Base-by-base conservation (phyloP, 192 early-diverging fungal species). In the Cetraspora pellucida region DNA sequence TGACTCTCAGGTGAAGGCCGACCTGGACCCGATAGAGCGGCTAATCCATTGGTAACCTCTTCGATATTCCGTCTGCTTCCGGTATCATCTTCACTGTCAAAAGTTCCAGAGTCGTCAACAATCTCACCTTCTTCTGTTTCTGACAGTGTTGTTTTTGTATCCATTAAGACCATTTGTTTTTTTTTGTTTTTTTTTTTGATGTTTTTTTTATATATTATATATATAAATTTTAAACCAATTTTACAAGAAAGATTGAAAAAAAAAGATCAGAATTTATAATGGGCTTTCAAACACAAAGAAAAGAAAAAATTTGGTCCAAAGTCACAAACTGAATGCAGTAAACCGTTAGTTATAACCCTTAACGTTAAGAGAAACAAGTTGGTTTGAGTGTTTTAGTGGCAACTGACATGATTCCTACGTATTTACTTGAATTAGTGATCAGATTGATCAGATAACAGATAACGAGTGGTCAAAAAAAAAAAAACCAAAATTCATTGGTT, bases 91-190 rank as follows among this genome's bases (percentile, higher is more conserved):
- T 76, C 61, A 45, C 54, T 57, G 11, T 57, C 50, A 37, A 27
- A 45, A n/a, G 74, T 67, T 54, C 45, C 64, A 66, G 59, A 66
- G n/a, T 76, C 74, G n/a, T 76, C 74, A 37, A 76, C 64, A 44
- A 76, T 76, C 64, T 76, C 74, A 55, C 74, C 74, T 76, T 76
- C 74, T 66, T 76, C 74, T 11, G 63, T 64, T 64, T 76, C 74
- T 25, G 74, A 76, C 11, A 66, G 28, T 67, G 74, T 47, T 52
- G 58, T 19, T 66, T 66, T 76, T 28, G 74, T 68, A 47, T 68
- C 66, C 66, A 68, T 68, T 66, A 68, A 68, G 45, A 49, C 25
- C 45, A 68, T 68, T 49, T 37, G 37, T 37, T 37, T 37, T 37
- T 37, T 37, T 37, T 6, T 37, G 3, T 37, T 37, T 37, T 37